Evolutionary conservation across 2,329 filamentous ascomycete species (phyloP).

Genomic region (Aschersonia sp.): DNA sequence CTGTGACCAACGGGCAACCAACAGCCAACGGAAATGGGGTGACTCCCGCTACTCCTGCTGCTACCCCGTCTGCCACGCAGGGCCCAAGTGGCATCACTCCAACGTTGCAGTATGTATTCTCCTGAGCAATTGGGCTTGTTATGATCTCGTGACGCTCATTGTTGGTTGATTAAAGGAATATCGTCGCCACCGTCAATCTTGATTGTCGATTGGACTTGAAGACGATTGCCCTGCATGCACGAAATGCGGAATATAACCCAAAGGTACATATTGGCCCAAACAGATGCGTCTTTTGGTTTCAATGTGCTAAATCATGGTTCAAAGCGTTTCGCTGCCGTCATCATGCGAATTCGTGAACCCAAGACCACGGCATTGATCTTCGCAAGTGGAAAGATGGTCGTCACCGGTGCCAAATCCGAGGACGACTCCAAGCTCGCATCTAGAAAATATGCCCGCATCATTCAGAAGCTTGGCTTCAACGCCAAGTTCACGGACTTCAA

Average conservation of each 20-base stretch:
- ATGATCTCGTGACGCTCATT: slow-evolving; percentile 37
- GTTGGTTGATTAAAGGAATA: slow-evolving; percentile 57
- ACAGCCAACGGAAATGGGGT: slow-evolving; percentile 59
- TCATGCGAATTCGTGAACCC: slow-evolving; percentile 98
- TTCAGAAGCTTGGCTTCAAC: slow-evolving; percentile 98
- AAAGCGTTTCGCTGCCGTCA: slow-evolving; percentile 94
- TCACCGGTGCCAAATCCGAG: slow-evolving; percentile 94
- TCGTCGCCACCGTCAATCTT: slow-evolving; percentile 96
- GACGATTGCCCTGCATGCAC: slow-evolving; percentile 94
- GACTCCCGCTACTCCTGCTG: slow-evolving; percentile 79
- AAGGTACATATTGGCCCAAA: slow-evolving; percentile 50
- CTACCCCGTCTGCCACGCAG: slow-evolving; percentile 71
- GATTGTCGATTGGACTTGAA: slow-evolving; percentile 95
- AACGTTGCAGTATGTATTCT: slow-evolving; percentile 84
- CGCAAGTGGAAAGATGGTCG: slow-evolving; percentile 97
- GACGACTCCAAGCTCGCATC: slow-evolving; percentile 95
- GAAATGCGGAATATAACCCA: slow-evolving; percentile 97
- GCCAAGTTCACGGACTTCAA: slow-evolving; percentile 99
- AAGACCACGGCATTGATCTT: slow-evolving; percentile 98
- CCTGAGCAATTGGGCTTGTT: slow-evolving; percentile 13
- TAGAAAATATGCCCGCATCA: slow-evolving; percentile 96
- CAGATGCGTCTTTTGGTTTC: not conserved
- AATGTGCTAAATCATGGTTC: slow-evolving; percentile 3
- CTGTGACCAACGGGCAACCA: slow-evolving; percentile 32
- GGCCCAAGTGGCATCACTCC: slow-evolving; percentile 82